These are phyloP conservation scores for Ogataea wickerhamii DNA, from an alignment of 805 yeast genomes.

Conservation along the genomic window DNA sequence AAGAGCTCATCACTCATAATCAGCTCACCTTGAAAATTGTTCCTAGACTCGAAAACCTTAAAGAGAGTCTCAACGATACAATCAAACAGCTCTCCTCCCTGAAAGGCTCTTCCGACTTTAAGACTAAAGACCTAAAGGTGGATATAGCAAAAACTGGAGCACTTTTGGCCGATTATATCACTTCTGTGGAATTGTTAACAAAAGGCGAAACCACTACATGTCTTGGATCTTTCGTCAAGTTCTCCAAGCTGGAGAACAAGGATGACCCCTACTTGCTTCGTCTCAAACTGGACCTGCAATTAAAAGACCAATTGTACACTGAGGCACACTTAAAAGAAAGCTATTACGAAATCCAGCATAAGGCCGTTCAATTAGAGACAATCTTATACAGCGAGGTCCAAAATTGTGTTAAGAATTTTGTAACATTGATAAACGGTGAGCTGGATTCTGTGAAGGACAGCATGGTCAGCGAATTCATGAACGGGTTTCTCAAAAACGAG, in stretches of 20 bases:
- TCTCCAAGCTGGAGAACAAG: conserved; percentile 24
- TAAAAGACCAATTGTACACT: conserved; percentile 58
- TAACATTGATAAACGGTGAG: conserved; percentile 50
- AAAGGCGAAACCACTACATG: conserved; percentile 34
- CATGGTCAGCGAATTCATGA: conserved; percentile 50
- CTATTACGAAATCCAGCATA: conserved; percentile 56
- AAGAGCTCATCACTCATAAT: conserved; percentile 49
- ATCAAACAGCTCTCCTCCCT: conserved; percentile 53
- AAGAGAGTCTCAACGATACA: conserved; percentile 49
- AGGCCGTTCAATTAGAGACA: conserved; percentile 62
- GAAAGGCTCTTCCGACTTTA: conserved; percentile 51
- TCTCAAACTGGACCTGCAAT: conserved; percentile 59
- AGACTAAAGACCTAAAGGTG: conserved; percentile 48
- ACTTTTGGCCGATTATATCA: conserved; percentile 43
- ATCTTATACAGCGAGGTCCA: conserved; percentile 63
- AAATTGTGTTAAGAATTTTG: conserved; percentile 49
- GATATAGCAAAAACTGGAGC: conserved; percentile 66
- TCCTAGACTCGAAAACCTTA: conserved; percentile 54
- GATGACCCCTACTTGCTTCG: conserved; percentile 64
- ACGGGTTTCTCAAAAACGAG: conserved; percentile 52
- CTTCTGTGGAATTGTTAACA: conserved; percentile 41
- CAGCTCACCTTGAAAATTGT: conserved; percentile 46
- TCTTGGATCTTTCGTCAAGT: conserved; percentile 27
- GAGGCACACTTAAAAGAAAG: conserved; percentile 67
- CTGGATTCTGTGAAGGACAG: conserved; percentile 43